Base-by-base conservation (phyloP, 1,284 basidiomycete genomes). In the Cryptococcus sp. region DNA sequence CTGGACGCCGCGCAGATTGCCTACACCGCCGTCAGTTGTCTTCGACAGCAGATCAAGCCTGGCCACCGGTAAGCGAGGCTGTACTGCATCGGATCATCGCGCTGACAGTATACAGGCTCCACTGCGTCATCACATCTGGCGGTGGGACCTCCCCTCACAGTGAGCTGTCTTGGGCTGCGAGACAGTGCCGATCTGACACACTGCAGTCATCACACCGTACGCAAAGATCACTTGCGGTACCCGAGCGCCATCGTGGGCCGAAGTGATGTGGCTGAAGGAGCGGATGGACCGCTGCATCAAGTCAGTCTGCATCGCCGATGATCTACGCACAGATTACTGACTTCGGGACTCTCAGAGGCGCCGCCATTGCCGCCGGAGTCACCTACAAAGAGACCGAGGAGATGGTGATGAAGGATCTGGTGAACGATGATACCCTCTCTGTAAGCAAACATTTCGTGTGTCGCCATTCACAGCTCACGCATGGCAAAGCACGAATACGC, bases 1-100 rank as follows among this genome's bases (percentile, higher is more conserved):
- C 83, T 90, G 46, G 90, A 92, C 72, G 91, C 90, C 0, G 90
- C 88, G 2, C 87, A 91, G 66, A 78, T 90, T 17, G 88, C 89
- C 3, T 93, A 93, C 76, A 84, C 84, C 11, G 83, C 83, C 57
- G 82, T 93, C 49, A 86, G 88, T 11, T 85, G 85, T 1, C 81
- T 93, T 43, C 83, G 91, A n/a, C 90, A 90, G 73, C 87, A 90
- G 76, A 30, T 68, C 20, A 57, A 47, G 38, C 47, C 59, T 7
- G 52, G 50, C 3, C 60, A 61, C 51, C 57, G 64, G 51, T 59
- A 40, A 17, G 57, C 57, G 35, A 16, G 23, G 15, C 42, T 2
- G 39, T 20, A 20, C n/a, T 38, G 50, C 27, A 19, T 19, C 16
- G 19, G 19, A 30, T 69, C 78, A 23, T 68, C 75, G 30, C 8